A percentile compares a stretch with the other conserved stretches of the same genome.
These are phyloP conservation scores for Magnolia sinica DNA, from an alignment of 164 flowering plant genomes.

Conservation along the genomic window DNA sequence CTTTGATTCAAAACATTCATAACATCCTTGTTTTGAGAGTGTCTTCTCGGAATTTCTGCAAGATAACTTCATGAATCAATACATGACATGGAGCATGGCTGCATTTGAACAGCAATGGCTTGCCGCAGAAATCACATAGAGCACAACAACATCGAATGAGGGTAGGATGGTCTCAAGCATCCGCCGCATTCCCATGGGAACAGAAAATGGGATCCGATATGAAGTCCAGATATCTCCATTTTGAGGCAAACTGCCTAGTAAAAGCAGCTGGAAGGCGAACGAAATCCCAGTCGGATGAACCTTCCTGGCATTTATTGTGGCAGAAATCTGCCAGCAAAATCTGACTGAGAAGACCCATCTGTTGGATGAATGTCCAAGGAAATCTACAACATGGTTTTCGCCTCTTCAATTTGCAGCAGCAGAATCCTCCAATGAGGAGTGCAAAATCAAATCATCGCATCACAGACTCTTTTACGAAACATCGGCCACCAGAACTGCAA, in stretches of 20 bases:
- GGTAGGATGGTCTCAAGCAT: background rate
- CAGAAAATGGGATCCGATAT: background rate
- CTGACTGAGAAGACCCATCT: background rate
- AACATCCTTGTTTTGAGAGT: too few species aligned
- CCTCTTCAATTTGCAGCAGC: background rate
- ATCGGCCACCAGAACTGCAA: conserved; percentile 79
- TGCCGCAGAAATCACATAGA: background rate
- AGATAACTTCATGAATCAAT: background rate
- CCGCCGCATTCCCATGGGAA: background rate
- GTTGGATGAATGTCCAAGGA: background rate
- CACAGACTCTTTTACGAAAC: conserved; percentile 76
- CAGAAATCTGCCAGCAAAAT: background rate
- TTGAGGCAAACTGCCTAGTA: background rate
- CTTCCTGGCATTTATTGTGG: background rate
- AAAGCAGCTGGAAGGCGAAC: background rate
- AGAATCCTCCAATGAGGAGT: background rate
- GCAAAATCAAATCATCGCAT: conserved; percentile 44
- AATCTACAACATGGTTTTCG: background rate
- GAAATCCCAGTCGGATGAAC: background rate
- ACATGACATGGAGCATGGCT: background rate
- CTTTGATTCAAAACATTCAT: too few species aligned
- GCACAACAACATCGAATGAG: background rate
- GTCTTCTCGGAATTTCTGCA: background rate
- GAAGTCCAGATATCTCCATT: background rate
- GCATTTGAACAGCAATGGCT: background rate